Conservation (phyloP, 768 basidiomycete species). For the Pholiota conissans region DNA sequence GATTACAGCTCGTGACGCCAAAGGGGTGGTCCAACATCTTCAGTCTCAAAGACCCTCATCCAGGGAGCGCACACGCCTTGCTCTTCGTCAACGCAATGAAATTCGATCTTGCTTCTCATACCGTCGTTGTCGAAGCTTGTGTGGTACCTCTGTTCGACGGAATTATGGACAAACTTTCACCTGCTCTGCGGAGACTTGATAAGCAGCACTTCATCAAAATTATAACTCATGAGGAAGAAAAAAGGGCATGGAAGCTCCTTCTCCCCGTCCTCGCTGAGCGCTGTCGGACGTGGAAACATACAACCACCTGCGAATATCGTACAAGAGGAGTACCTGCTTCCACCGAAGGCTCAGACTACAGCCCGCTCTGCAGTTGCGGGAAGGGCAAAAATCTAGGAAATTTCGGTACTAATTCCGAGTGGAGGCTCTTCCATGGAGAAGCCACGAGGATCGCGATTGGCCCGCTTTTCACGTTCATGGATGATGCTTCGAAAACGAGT, state of each 20-base stretch:
- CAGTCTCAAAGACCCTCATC: not conserved
- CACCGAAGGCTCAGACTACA: slow-evolving; percentile 29
- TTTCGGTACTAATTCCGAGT: slow-evolving; percentile 32
- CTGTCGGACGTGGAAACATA: slow-evolving; percentile 54
- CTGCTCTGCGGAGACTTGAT: slow-evolving; percentile 10
- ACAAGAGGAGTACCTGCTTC: slow-evolving; percentile 36
- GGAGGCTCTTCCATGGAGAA: slow-evolving; percentile 41
- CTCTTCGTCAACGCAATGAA: not conserved
- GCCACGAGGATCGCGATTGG: slow-evolving; percentile 51
- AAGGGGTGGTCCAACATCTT: not conserved
- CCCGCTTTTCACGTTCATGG: slow-evolving; percentile 55
- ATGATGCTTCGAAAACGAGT: slow-evolving; percentile 19
- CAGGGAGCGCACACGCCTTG: not conserved
- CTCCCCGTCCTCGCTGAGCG: slow-evolving; percentile 52
- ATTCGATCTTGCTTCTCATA: not conserved
- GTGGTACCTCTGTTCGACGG: slow-evolving; percentile 35
- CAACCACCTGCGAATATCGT: slow-evolving; percentile 46
- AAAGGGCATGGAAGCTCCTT: slow-evolving; percentile 49
- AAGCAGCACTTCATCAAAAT: slow-evolving; percentile 11
- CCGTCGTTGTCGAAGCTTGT: slow-evolving; percentile 35
- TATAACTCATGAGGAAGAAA: slow-evolving; percentile 30
- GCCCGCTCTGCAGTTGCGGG: slow-evolving; percentile 56
- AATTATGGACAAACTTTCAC: slow-evolving; percentile 18
- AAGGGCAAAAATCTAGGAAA: slow-evolving; percentile 43
- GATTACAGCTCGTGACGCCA: too few relatives aligned